Base-by-base conservation (phyloP, 495 filamentous ascomycete genomes). In the Penicillium canescens region DNA sequence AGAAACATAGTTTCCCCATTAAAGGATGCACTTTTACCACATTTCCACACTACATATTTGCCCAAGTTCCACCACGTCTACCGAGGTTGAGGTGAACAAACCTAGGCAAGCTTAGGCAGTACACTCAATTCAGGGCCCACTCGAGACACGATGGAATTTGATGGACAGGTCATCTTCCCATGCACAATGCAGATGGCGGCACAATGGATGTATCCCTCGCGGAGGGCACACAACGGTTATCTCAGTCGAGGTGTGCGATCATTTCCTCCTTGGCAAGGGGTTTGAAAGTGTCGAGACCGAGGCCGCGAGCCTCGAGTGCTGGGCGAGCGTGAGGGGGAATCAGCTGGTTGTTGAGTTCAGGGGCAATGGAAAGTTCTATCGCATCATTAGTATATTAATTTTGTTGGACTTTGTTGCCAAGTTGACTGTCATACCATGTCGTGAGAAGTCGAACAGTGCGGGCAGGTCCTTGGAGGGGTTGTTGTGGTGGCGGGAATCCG, bases 201-300 rank as follows among this genome's bases (percentile, higher is more conserved):
- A 60, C 65, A 56, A 59, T 58, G 68, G 61, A 66, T 67, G 58
- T 78, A 57, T 67, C 62, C 55, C 68, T 80, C 75, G 57, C 72
- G 59, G 74, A 59, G 66, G 68, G 62, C 60, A 57, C 57, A 56
- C 52, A 54, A 50, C 21, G 16, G 63, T 59, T 55, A 55, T 56
- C 64, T 95, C 91, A 98, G 75, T 98, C 94, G 73, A 98, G 81
- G 69, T 91, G 91, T 39, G 94, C 94, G 82, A 96, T 88, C 94
- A 98, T 98, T 65, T 98, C 91, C 54, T 92, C 86, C 76, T 91
- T 94, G 45, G 86, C 71, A 75, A 98, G 82, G 12, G 94, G 94
- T 57, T 82, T 88, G 68, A 98, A 92, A 68, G 92, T 93, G 69
- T 98, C 89, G 68, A 96, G 89, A 71, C 97, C 92, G 55, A 98